A percentile compares a stretch with the other conserved stretches of the same genome.
phyloP scores from a whole-genome alignment of 345 rosid genomes.

The Rhizophora apiculata region DNA sequence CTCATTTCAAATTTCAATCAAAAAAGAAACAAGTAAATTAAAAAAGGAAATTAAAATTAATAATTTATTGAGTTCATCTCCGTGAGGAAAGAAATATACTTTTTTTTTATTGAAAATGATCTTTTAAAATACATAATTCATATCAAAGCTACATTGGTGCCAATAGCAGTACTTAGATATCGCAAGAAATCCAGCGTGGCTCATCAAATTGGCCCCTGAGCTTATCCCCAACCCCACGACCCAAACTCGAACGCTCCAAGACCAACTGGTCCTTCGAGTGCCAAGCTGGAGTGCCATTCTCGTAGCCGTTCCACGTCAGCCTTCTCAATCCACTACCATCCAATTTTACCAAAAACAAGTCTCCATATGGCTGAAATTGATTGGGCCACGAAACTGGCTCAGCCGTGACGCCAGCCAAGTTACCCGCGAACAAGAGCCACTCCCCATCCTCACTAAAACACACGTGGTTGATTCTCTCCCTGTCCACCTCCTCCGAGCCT shows the following conservation, averaged over 20 bases:
- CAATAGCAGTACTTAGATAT: constrained; percentile 7
- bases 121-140: not conserved
- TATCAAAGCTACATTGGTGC: not conserved
- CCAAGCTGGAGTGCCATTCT: constrained; percentile 88
- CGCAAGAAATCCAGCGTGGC: constrained; percentile 68
- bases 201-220: constrained; percentile 57
- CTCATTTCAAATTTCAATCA: too few relatives aligned
- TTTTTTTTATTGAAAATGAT: too few relatives aligned
- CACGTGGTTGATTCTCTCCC: constrained; percentile 82
- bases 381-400: constrained; percentile 81
- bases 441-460: constrained; percentile 67
- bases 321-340: constrained; percentile 70
- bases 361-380: constrained; percentile 89
- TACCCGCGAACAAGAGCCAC: constrained; percentile 66
- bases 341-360: constrained; percentile 47
- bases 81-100: too few relatives aligned
- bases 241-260: constrained; percentile 28
- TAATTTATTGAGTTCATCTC: too few relatives aligned
- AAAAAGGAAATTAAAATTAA: too few relatives aligned
- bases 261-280: constrained; percentile 31
- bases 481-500: constrained; percentile 47
- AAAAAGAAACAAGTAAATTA: too few relatives aligned
- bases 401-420: constrained; percentile 56
- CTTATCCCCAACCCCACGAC: constrained; percentile 39
- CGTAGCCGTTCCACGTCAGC: constrained; percentile 84